Base-by-base conservation (phyloP, 345 rosid genomes). In the Aethionema arabicum region DNA sequence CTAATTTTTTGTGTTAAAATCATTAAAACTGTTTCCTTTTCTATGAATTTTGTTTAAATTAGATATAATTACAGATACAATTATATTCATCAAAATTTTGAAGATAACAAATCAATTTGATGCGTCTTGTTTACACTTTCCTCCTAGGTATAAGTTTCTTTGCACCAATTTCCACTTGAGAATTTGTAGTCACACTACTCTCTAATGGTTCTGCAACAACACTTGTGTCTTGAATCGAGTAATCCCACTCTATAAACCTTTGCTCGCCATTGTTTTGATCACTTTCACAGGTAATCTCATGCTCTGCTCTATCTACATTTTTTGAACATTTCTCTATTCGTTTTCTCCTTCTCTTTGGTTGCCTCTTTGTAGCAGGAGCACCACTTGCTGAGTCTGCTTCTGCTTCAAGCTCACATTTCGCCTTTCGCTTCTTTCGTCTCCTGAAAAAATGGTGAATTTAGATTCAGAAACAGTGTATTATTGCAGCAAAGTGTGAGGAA, bases 361-460 rank as follows among this genome's bases (percentile, higher is more conserved):
- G 54, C 38, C 65, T 64, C 65, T 71, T 40, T 46, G 36, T 37
- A 35, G 70, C 62, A 35, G 44, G 64, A 35, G 2, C 27, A 21
- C 27, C 27, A 21, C 27, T 21, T 21, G 27, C 27, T 21, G 27
- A 21, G 27, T 21, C 27, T n/a, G n/a, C n/a, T 21, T 21, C 27
- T 15, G 59, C 56, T 45, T 52, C 68, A 51, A 49, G 65, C 46
- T 62, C 64, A 63, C 66, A 66, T 59, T 55, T 70, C 32, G 40
- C 60, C 47, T 68, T 52, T 74, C 66, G 41, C 43, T 40, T 56
- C 56, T 30, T 69, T 59, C 14, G 32, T 35, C 83, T 83, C 77
- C 65, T 58, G 36, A 72, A 14, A 59, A 46, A 32, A 29, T 3
- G 12, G 69, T 13, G 11, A 9, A 47, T 51, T 56, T 30, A 72